Conservation (phyloP, 805 yeast genomes). For the Ogataea henricii region DNA sequence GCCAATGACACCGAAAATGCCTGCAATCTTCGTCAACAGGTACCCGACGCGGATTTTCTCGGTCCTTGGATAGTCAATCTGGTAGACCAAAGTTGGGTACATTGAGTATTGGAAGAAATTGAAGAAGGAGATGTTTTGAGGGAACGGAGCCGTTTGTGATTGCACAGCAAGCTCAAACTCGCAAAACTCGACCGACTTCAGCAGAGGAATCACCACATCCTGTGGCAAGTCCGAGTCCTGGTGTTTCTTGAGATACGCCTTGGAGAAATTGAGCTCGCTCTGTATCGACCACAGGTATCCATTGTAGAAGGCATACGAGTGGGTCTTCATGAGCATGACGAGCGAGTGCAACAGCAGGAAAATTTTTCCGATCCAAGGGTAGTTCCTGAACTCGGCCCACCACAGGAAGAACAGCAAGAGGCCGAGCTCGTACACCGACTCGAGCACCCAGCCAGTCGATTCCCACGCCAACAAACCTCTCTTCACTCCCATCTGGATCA, state of each 20-base stretch:
- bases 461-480: constrained; percentile 58
- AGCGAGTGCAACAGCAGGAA: constrained; percentile 81
- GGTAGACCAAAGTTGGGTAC: constrained; percentile 89
- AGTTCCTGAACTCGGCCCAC: constrained; percentile 56
- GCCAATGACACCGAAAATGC: constrained; percentile 83
- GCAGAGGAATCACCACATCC: constrained; percentile 36
- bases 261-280: constrained; percentile 55
- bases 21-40: constrained; percentile 67
- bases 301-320: constrained; percentile 87
- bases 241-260: constrained; percentile 43
- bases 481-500: constrained; percentile 58
- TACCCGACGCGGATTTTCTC: constrained; percentile 66
- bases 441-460: constrained; percentile 61
- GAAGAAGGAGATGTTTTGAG: constrained; percentile 61
- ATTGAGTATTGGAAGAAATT: constrained; percentile 79
- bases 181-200: constrained; percentile 65
- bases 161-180: constrained; percentile 68
- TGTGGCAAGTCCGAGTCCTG: constrained; percentile 34
- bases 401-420: constrained; percentile 56
- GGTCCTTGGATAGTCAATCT: constrained; percentile 80
- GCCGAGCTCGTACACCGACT: constrained; percentile 53
- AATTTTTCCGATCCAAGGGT: constrained; percentile 90
- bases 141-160: constrained; percentile 55
- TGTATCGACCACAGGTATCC: constrained; percentile 79
- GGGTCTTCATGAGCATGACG: constrained; percentile 92